These are phyloP conservation scores for Sporisorium exsertum DNA, from an alignment of 1,284 basidiomycete species.

Conservation along the genomic window DNA sequence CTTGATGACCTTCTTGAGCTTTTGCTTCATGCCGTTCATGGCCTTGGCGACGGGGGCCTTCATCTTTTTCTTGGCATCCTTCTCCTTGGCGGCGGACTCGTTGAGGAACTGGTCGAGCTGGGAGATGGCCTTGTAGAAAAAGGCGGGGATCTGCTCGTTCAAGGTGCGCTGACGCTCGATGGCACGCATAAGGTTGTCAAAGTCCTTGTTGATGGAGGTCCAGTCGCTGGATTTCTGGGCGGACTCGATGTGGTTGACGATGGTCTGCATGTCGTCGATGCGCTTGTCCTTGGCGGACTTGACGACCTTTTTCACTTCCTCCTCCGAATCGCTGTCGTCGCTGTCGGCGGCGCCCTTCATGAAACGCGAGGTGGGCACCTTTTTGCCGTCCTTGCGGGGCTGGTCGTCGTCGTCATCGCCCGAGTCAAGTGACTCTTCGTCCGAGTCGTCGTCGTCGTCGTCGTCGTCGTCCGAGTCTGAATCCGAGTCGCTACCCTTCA, in stretches of 20 bases:
- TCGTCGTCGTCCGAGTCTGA: constrained; percentile 56
- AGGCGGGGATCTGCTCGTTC: constrained; percentile 86
- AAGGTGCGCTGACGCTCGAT: constrained; percentile 86
- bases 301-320: constrained; percentile 78
- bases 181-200: constrained; percentile 92
- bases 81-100: constrained; percentile 78
- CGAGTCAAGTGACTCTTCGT: constrained; percentile 54
- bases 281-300: constrained; percentile 89
- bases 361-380: constrained; percentile 64
- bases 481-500: constrained; percentile 57
- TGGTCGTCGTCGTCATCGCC: constrained; percentile 56
- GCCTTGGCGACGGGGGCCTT: constrained; percentile 93
- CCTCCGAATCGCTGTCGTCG: constrained; percentile 76
- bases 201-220: constrained; percentile 88
- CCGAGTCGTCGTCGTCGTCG: constrained; percentile 29
- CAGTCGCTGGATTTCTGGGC: constrained; percentile 93
- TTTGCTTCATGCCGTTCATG: constrained; percentile 96
- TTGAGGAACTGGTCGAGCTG: constrained; percentile 83
- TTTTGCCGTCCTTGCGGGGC: constrained; percentile 44
- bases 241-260: constrained; percentile 91
- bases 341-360: constrained; percentile 64
- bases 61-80: constrained; percentile 91
- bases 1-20: constrained; percentile 89
- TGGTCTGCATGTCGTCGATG: constrained; percentile 86
- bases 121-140: constrained; percentile 83